A percentile compares a stretch with the other conserved stretches of the same genome.
These are phyloP conservation scores for Amylocystis lapponica DNA, from an alignment of 768 basidiomycete genomes.

Conservation along the genomic window DNA sequence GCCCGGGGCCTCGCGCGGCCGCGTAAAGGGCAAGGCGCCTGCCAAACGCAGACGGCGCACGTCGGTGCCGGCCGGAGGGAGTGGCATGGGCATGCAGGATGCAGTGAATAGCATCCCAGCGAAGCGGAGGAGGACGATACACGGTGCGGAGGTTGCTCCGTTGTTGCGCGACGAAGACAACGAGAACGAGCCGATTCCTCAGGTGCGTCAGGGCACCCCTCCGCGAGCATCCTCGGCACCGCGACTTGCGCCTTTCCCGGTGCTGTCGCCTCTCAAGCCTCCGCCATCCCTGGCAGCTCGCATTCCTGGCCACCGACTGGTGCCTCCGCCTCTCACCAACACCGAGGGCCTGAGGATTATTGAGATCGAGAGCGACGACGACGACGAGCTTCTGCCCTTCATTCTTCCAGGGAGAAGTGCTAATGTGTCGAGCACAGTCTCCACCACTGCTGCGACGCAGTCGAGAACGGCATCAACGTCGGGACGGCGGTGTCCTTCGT, in stretches of 20 bases:
- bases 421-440: no score
- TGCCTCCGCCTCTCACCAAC: not conserved
- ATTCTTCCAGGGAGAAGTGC: not conserved
- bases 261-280: not conserved
- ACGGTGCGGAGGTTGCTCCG: no score
- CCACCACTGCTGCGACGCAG: no score
- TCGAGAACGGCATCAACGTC: not conserved
- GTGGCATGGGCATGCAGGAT: no score
- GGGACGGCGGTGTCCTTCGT: not conserved
- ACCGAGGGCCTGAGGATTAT: not conserved
- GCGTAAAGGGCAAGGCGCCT: not conserved
- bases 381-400: not conserved
- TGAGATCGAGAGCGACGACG: constrained; percentile 4
- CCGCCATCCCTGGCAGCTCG: not conserved
- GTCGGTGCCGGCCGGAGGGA: no score
- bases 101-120: no score
- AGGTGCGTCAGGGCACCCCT: not conserved
- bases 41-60: no score
- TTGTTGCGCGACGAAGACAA: no score
- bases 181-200: not conserved
- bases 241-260: no score
- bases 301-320: not conserved
- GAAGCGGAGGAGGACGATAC: no score
- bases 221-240: not conserved
- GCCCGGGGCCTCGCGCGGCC: not conserved